A percentile compares a stretch with the other conserved stretches of the same genome.
Evolutionary conservation across 2,329 filamentous ascomycete genomes (phyloP).

Genomic region (Colletotrichum tofieldiae): DNA sequence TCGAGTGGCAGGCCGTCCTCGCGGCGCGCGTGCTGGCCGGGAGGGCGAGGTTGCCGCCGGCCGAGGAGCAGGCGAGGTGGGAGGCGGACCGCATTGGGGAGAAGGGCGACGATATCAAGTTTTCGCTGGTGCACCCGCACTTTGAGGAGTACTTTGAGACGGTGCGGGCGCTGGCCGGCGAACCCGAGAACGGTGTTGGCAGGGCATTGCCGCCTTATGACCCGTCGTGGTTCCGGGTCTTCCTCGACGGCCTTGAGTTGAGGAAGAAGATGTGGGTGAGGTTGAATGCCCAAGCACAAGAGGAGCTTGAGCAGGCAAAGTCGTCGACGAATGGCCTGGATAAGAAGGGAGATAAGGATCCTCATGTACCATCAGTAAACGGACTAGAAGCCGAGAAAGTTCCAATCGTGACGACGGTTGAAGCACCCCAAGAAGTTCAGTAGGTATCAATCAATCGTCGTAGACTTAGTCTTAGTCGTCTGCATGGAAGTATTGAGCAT

Average conservation of each 20-base stretch:
- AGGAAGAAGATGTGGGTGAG: constrained; percentile 72
- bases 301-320: constrained; percentile 4
- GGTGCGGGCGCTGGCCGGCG: constrained; percentile 65
- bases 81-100: constrained; percentile 68
- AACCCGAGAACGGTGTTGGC: constrained; percentile 59
- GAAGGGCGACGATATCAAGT: constrained; percentile 71
- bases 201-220: constrained; percentile 62
- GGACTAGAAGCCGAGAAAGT: constrained; percentile 12
- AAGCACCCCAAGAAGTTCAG: constrained; percentile 12
- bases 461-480: background rate
- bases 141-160: constrained; percentile 78
- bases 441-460: background rate
- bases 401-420: constrained; percentile 22
- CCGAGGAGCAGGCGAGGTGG: constrained; percentile 68
- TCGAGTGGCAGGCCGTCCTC: constrained; percentile 78
- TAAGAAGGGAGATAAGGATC: background rate
- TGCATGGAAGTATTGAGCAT: too few relatives aligned
- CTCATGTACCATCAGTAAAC: background rate
- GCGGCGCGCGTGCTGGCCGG: constrained; percentile 73
- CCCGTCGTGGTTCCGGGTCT: constrained; percentile 63
- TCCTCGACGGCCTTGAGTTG: constrained; percentile 69
- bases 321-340: background rate
- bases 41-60: constrained; percentile 64
- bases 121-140: constrained; percentile 71
- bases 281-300: constrained; percentile 56